Base-by-base conservation (phyloP, 2,329 filamentous ascomycete species). In the Cadophora luteo-olivacea region DNA sequence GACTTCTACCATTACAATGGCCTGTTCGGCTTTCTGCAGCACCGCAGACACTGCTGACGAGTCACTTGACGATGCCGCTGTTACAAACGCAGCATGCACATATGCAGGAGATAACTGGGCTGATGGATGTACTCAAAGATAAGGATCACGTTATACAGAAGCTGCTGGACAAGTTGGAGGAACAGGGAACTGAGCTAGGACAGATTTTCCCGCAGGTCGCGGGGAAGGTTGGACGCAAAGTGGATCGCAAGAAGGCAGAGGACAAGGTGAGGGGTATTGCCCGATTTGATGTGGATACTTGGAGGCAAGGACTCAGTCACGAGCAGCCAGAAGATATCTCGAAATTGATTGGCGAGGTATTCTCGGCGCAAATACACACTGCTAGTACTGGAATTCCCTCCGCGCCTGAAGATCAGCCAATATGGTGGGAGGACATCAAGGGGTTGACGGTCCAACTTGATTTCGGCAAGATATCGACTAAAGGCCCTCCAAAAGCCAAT, bases 1-100 rank as follows among this genome's bases (percentile, higher is more conserved):
- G 88, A 0, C 81, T 94, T 36, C 81, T 84, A 60, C 84, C 87
- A 5, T 81, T 95, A 45, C 81, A 81, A 69, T 95, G 92, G 92
- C 84, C 84, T 0, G 82, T 94, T 66, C 79, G 84, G 60, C 79
- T 95, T 22, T 77, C 71, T 36, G 79, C 76, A 32, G 77, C 78
- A 24, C 72, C 78, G 0, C 74, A 80, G 19, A 72, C 76, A 5
- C 72, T 76, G 9, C 75, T 87, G 6, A 82, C 80, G 38, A 77
- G 79, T 51, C 78, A 83, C 58, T 79, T 89, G 48, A 80, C 85
- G 3, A 72, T 82, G 9, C 85, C 86, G 3, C 76, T 87, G 9
- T 74, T 87, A 7, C 74, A 79, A 7, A 80, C 81, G 29, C 81
- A 82, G 6, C 80, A 83, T 68, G 77, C 79, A 4, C 78, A 83